Base-by-base conservation (phyloP, 2,329 filamentous ascomycete genomes). In the Hirsutella rhossiliensis region DNA sequence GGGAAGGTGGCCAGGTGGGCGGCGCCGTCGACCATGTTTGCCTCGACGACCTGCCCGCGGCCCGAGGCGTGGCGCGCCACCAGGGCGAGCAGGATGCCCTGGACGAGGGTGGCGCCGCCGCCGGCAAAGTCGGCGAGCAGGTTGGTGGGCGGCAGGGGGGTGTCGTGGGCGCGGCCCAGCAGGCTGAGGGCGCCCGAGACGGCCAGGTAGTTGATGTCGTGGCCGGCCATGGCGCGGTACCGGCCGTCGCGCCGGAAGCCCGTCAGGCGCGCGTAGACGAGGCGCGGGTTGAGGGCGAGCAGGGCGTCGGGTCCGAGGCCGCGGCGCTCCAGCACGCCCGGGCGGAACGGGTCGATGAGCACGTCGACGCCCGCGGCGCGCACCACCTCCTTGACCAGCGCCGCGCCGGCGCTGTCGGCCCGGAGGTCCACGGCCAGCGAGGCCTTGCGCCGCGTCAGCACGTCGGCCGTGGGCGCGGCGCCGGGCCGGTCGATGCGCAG, bases 131-230 rank as follows among this genome's bases (percentile, higher is more conserved):
- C 90, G 0, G 80, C 90, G 1, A 97, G 66, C 17, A 97, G 73
- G 56, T 97, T 97, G 6, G 71, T 78, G 0, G 92, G 92, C 17
- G 89, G 75, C 48, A 83, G 80, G 1, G 90, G 90, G 50, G 77
- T 80, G 56, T 82, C 76, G 15, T 71, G 74, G 27, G 68, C 67
- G 1, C 84, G 71, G 1, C 90, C 90, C 3, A 97, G 75, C 63
- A 95, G 70, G 0, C 75, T 73, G 27, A 97, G 65, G 1, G 84
- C 82, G 0, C 90, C 90, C 0, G 83, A 84, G 0, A 95, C 86
- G 41, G 89, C 87, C 37, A 97, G 82, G 63, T 97, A 97, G 59
- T 97, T 96, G 62, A 96, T 95, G 60, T 96, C 89, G 59, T 96
- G 89, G 38, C 89, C 89, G 0, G 89, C 88, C 89, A 95, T 96